A percentile compares a stretch with the other conserved stretches of the same genome.
phyloP scores from a whole-genome alignment of 2,329 filamentous ascomycete genomes.

The Ophiostoma triangulosporum region DNA sequence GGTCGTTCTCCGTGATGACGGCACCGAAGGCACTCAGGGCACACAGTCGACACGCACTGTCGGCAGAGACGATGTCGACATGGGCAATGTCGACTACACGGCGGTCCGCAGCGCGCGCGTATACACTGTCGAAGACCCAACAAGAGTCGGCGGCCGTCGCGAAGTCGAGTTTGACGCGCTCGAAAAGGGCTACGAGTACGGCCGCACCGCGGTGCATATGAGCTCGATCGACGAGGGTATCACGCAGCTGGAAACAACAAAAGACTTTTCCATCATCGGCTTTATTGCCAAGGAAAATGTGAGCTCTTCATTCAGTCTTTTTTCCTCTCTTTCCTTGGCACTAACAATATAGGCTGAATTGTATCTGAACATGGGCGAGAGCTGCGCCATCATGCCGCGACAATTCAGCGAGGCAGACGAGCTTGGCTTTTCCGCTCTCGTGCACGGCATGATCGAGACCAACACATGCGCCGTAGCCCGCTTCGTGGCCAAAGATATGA shows the following conservation, averaged over 20 bases:
- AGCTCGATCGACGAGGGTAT: constrained; percentile 75
- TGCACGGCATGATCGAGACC: constrained; percentile 74
- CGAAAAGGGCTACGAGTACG: constrained; percentile 90
- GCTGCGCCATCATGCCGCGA: constrained; percentile 63
- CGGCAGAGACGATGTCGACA: constrained; percentile 35
- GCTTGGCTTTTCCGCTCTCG: constrained; percentile 75
- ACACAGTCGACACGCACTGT: constrained; percentile 40
- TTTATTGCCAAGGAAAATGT: constrained; percentile 66
- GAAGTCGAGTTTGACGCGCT: constrained; percentile 73
- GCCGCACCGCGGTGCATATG: constrained; percentile 81
- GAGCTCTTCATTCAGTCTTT: constrained; percentile 12
- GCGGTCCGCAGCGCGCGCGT: constrained; percentile 63
- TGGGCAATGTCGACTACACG: constrained; percentile 37
- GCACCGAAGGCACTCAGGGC: constrained; percentile 28
- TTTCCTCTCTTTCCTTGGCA: neutral
- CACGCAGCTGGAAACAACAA: constrained; percentile 69
- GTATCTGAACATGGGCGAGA: constrained; percentile 73
- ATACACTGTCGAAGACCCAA: constrained; percentile 68
- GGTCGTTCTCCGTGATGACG: constrained; percentile 48
- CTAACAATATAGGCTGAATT: constrained; percentile 51
- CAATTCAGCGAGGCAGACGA: constrained; percentile 69
- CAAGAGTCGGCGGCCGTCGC: constrained; percentile 61
- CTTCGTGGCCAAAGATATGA: constrained; percentile 71
- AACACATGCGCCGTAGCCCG: constrained; percentile 79
- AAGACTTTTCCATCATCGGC: constrained; percentile 69